phyloP scores from a whole-genome alignment of 1,284 basidiomycete genomes.

The Anthracocystis walkeri region DNA sequence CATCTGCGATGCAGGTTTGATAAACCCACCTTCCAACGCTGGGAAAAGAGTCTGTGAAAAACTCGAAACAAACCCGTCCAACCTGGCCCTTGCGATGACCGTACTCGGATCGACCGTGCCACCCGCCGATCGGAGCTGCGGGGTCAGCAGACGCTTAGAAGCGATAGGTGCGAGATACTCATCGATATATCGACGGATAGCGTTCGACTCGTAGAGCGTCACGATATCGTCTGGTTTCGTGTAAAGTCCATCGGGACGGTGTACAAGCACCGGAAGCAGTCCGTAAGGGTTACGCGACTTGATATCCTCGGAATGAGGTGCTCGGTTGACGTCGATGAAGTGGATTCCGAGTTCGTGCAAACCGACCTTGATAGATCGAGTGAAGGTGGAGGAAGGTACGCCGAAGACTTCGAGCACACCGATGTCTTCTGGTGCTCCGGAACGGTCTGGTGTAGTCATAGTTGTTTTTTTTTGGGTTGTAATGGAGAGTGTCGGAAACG shows the following conservation, averaged over 20 bases:
- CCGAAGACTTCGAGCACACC: conserved; percentile 50
- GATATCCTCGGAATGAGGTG: conserved; percentile 35
- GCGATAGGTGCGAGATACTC: conserved; percentile 26
- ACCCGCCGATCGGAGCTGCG: conserved; percentile 1
- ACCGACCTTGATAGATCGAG: conserved; percentile 31
- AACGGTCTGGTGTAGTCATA: conserved; percentile 43
- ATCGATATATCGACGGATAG: conserved; percentile 48
- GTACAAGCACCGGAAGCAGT: conserved; percentile 36
- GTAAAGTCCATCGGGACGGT: conserved; percentile 43
- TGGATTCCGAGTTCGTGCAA: conserved; percentile 40
- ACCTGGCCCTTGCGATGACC: conserved; percentile 11
- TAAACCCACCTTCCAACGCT: conserved; percentile 29
- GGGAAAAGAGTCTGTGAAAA: conserved; percentile 41
- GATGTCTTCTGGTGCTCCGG: conserved; percentile 34
- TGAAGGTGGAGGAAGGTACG: conserved; percentile 26
- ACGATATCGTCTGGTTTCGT: conserved; percentile 22
- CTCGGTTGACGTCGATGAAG: conserved; percentile 22
- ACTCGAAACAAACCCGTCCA: conserved; percentile 28
- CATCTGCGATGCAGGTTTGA: conserved; percentile 38
- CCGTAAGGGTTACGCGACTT: conserved; percentile 38
- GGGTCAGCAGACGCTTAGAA: conserved; percentile 17
- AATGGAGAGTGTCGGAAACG: neutral
- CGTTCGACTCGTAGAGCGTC: conserved; percentile 36
- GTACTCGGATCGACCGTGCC: conserved; percentile 1
- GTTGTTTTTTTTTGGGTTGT: neutral